A percentile compares a stretch with the other conserved stretches of the same genome.
Evolutionary conservation across 495 filamentous ascomycete species (phyloP).

Genomic region (Penicillium turbatum): DNA sequence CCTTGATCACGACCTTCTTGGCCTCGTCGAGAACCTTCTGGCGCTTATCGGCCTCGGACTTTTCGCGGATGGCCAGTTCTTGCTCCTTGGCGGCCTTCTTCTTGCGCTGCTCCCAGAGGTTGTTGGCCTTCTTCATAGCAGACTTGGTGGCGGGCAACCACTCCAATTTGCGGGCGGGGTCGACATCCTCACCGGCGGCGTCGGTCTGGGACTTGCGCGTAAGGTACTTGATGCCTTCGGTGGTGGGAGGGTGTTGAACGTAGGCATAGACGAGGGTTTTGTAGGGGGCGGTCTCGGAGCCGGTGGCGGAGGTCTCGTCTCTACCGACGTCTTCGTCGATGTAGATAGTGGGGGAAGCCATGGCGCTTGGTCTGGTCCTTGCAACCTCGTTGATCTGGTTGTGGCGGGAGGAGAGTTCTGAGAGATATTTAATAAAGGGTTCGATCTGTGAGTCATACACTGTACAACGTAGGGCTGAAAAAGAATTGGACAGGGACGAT

Average conservation of each 20-base stretch:
- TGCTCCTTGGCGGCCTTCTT: conserved; percentile 73
- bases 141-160: conserved; percentile 83
- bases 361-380: conserved; percentile 13
- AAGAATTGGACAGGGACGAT: background rate
- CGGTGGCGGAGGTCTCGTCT: conserved; percentile 64
- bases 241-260: conserved; percentile 59
- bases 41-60: conserved; percentile 67
- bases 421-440: conserved; percentile 1
- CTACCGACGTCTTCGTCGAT: conserved; percentile 74
- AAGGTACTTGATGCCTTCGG: conserved; percentile 57
- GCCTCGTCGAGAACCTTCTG: conserved; percentile 69
- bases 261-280: conserved; percentile 76
- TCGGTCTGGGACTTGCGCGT: conserved; percentile 65
- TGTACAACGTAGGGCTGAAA: background rate
- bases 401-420: conserved; percentile 1
- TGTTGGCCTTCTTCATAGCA: conserved; percentile 76
- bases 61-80: conserved; percentile 62
- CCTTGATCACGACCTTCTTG: conserved; percentile 79
- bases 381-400: background rate
- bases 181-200: conserved; percentile 52
- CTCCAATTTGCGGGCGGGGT: conserved; percentile 47
- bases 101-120: conserved; percentile 66
- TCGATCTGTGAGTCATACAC: conserved; percentile 13
- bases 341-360: conserved; percentile 54
- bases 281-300: conserved; percentile 69